Percentiles rank a stretch among this genome's conserved stretches.
phyloP scores from a whole-genome alignment of 169 alveolate genomes.

The Plasmodium adleri region DNA sequence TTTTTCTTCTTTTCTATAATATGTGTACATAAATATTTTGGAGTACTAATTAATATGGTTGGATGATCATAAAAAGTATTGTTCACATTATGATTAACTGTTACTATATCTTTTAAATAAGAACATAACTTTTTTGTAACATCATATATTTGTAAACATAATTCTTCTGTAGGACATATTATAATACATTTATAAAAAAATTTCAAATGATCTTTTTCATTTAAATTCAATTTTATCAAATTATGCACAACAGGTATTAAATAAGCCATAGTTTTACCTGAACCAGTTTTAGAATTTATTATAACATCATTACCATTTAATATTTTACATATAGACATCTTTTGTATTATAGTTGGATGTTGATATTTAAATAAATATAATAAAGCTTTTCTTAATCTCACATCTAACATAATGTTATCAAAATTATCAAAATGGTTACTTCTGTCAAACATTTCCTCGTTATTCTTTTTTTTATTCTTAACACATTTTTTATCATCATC shows the following conservation, averaged over 20 bases:
- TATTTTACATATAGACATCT: slow-evolving; percentile 77
- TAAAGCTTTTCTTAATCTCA: slow-evolving; percentile 63
- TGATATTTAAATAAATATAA: slow-evolving; percentile 23
- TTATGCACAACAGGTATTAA: slow-evolving; percentile 78
- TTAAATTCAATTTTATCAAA: slow-evolving; percentile 41
- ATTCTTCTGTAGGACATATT: slow-evolving; percentile 83
- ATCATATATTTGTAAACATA: slow-evolving; percentile 77
- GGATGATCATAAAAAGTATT: slow-evolving; percentile 70
- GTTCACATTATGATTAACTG: slow-evolving; percentile 69
- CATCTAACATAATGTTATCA: slow-evolving; percentile 58
- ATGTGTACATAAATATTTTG: slow-evolving; percentile 41
- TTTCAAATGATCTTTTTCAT: slow-evolving; percentile 50
- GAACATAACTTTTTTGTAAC: slow-evolving; percentile 62
- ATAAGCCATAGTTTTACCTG: slow-evolving; percentile 87
- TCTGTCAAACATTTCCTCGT: slow-evolving; percentile 34
- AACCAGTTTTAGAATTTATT: slow-evolving; percentile 84
- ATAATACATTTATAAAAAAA: slow-evolving; percentile 77
- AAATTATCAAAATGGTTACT: slow-evolving; percentile 28
- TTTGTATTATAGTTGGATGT: slow-evolving; percentile 65
- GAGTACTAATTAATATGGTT: slow-evolving; percentile 80
- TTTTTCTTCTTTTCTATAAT: slow-evolving; percentile 61
- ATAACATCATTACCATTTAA: slow-evolving; percentile 84
- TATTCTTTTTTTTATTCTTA: neutral
- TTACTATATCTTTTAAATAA: slow-evolving; percentile 54
- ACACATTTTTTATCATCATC: neutral